Percentiles rank a stretch among this genome's conserved stretches.
Evolutionary conservation across 108 stramenopile genomes (phyloP).

Genomic region (Pseudonitzschia delicatissima): DNA sequence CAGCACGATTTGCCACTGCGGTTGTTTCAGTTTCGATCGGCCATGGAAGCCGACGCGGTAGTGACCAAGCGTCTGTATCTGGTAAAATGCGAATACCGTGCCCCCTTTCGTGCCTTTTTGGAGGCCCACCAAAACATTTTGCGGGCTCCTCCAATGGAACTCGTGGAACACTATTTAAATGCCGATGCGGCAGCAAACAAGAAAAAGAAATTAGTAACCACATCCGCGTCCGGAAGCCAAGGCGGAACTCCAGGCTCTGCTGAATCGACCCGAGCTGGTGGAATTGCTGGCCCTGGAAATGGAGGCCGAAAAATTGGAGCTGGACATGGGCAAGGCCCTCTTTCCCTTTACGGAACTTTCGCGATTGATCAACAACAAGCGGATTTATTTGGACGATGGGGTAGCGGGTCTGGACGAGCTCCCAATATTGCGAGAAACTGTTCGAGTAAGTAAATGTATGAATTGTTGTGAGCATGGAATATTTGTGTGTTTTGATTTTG

Average conservation of each 20-base stretch:
- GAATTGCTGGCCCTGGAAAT: constrained; percentile 73
- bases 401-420: constrained; percentile 42
- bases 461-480: background rate
- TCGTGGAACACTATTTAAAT: constrained; percentile 58
- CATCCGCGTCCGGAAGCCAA: constrained; percentile 6
- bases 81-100: constrained; percentile 88
- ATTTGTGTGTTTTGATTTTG: background rate
- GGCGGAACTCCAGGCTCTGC: constrained; percentile 26
- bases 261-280: constrained; percentile 67
- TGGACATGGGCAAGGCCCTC: constrained; percentile 65
- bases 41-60: constrained; percentile 70
- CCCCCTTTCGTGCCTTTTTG: constrained; percentile 80
- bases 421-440: constrained; percentile 48
- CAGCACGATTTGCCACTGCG: constrained; percentile 56
- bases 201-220: no score
- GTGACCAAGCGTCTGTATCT: constrained; percentile 83
- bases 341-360: constrained; percentile 78
- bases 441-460: constrained; percentile 52
- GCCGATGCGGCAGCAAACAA: constrained; percentile 8
- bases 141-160: constrained; percentile 67
- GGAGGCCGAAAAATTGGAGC: constrained; percentile 63
- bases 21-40: constrained; percentile 71
- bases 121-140: constrained; percentile 74
- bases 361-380: constrained; percentile 53
- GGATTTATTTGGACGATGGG: constrained; percentile 49